These are phyloP conservation scores for Metschnikowia dekortorum DNA, from an alignment of 805 yeast species.

Conservation along the genomic window DNA sequence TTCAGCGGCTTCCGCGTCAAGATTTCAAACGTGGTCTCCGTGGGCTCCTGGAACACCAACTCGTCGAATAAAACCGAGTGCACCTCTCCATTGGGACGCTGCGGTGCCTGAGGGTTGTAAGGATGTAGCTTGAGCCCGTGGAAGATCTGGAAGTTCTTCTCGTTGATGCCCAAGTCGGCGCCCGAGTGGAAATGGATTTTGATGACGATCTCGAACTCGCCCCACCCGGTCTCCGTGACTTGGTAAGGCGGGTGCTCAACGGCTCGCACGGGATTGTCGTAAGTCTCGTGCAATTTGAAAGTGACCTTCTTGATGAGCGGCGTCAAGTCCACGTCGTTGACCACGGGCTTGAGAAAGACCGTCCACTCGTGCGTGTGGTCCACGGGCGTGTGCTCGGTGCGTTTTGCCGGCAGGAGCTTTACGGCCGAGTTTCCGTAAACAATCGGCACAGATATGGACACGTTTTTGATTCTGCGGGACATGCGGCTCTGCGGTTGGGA, in stretches of 20 bases:
- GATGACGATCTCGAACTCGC: slow-evolving; percentile 91
- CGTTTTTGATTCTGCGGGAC: slow-evolving; percentile 25
- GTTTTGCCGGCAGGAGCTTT: slow-evolving; percentile 49
- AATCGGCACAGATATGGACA: slow-evolving; percentile 70
- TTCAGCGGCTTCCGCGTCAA: slow-evolving; percentile 67
- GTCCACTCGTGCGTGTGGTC: slow-evolving; percentile 98
- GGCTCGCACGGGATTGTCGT: slow-evolving; percentile 78
- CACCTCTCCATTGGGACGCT: slow-evolving; percentile 39
- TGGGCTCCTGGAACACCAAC: slow-evolving; percentile 91
- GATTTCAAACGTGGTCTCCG: slow-evolving; percentile 78
- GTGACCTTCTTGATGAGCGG: slow-evolving; percentile 85
- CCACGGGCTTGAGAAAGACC: slow-evolving; percentile 75
- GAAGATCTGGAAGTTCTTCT: slow-evolving; percentile 78
- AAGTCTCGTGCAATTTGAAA: slow-evolving; percentile 93
- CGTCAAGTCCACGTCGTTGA: slow-evolving; percentile 67
- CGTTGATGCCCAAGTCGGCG: slow-evolving; percentile 57
- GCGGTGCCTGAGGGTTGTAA: slow-evolving; percentile 47
- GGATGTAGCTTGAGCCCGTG: slow-evolving; percentile 94
- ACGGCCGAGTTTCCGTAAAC: slow-evolving; percentile 77
- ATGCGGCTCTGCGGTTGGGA: neutral
- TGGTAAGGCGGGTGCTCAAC: slow-evolving; percentile 90
- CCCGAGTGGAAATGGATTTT: slow-evolving; percentile 84
- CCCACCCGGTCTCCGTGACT: slow-evolving; percentile 98
- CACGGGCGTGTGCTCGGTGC: slow-evolving; percentile 56
- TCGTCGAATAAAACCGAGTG: slow-evolving; percentile 70